Percentiles rank a stretch among this genome's conserved stretches.
Conservation (phyloP, 176 grass and related monocot genomes). For the Oryza brachyantha region DNA sequence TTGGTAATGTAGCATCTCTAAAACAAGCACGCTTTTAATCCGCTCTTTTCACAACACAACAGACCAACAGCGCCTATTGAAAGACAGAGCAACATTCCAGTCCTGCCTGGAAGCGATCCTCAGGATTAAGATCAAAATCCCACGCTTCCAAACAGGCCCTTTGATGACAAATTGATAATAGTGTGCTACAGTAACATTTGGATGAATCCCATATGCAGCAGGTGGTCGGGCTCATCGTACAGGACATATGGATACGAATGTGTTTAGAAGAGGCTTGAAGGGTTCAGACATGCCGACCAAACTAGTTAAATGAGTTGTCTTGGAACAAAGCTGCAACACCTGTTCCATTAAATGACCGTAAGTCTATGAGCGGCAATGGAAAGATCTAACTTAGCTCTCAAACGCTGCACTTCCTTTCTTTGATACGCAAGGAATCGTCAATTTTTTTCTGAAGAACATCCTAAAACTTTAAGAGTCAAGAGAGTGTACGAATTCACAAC, state of each 20-base stretch:
- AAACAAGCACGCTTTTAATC: neutral
- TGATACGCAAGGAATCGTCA: neutral
- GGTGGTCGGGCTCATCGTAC: neutral
- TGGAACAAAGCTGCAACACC: neutral
- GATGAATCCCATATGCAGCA: neutral
- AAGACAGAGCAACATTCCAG: neutral
- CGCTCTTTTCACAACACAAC: neutral
- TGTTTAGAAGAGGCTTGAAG: neutral
- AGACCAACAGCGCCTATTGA: neutral
- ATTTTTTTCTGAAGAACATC: neutral
- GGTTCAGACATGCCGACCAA: constrained; percentile 5
- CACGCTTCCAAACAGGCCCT: neutral
- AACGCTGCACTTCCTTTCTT: neutral
- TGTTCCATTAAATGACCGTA: neutral
- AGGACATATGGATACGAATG: constrained; percentile 9
- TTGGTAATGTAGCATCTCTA: neutral
- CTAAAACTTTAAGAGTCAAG: neutral
- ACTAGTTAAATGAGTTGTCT: constrained; percentile 10
- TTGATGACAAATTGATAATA: neutral
- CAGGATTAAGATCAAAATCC: neutral
- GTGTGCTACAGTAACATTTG: neutral
- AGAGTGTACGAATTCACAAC: neutral
- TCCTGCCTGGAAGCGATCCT: neutral
- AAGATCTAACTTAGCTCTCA: neutral
- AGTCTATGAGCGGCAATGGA: neutral